Percentiles rank a stretch among this genome's conserved stretches.
Evolutionary conservation across 768 basidiomycete species (phyloP).

Genomic region (Rossbeevera mucosa): DNA sequence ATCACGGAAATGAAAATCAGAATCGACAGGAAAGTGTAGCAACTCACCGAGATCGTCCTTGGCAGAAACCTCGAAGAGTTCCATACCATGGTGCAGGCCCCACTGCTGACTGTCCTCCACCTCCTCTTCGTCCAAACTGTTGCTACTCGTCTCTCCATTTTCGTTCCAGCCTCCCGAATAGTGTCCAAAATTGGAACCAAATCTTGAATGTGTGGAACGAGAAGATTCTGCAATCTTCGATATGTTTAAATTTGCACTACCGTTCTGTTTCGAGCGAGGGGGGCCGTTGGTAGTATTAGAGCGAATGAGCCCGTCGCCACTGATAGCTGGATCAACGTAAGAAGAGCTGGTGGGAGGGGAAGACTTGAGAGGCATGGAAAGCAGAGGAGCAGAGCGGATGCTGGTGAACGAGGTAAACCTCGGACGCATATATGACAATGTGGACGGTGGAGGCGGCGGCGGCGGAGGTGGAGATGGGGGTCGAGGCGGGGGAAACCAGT

Average conservation of each 20-base stretch:
- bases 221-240: constrained; percentile 38
- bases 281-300: constrained; percentile 47
- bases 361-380: constrained; percentile 40
- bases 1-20: constrained; percentile 7
- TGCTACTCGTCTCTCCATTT: constrained; percentile 55
- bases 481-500: constrained; percentile 82
- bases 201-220: constrained; percentile 47
- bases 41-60: constrained; percentile 75
- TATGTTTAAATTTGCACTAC: constrained; percentile 29
- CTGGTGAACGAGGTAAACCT: constrained; percentile 40
- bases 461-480: constrained; percentile 65
- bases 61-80: constrained; percentile 86
- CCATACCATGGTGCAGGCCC: constrained; percentile 80
- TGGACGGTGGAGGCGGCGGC: constrained; percentile 44
- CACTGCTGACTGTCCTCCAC: constrained; percentile 55
- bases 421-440: constrained; percentile 34
- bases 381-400: constrained; percentile 57
- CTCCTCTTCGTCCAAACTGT: constrained; percentile 64
- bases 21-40: constrained; percentile 6
- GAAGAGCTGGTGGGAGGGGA: constrained; percentile 56
- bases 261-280: constrained; percentile 48
- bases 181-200: constrained; percentile 52
- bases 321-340: constrained; percentile 57
- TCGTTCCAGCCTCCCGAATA: constrained; percentile 53
- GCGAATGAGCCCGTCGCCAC: constrained; percentile 49